These are phyloP conservation scores for Panaeolus papilionaceus DNA, from an alignment of 768 basidiomycete species.

Conservation along the genomic window DNA sequence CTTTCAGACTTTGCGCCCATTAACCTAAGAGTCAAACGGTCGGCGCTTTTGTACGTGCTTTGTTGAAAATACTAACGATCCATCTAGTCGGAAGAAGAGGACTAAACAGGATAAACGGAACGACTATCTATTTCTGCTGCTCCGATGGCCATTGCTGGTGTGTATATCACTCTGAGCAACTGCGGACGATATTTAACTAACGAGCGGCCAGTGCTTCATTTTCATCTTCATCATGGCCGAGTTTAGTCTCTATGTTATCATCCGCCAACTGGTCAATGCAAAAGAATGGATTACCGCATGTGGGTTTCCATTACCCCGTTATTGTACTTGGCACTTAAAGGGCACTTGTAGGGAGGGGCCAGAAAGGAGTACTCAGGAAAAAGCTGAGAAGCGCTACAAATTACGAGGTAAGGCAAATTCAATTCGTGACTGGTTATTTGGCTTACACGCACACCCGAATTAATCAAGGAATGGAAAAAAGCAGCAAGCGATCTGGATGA, in stretches of 20 bases:
- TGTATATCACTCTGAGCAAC: slow-evolving; percentile 27
- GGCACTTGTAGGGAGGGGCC: slow-evolving; percentile 76
- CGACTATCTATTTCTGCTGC: slow-evolving; percentile 78
- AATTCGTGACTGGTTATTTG: too few species aligned
- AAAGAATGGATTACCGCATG: slow-evolving; percentile 95
- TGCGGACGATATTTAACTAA: slow-evolving; percentile 5
- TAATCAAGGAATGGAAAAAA: slow-evolving; percentile 82
- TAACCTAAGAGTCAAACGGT: slow-evolving; percentile 84
- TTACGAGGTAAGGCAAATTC: slow-evolving; percentile 61
- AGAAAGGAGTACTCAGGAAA: slow-evolving; percentile 78
- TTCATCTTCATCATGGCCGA: slow-evolving; percentile 83
- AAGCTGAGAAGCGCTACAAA: slow-evolving; percentile 74
- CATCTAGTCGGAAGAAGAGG: slow-evolving; percentile 39
- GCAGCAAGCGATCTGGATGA: slow-evolving; percentile 81
- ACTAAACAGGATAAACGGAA: slow-evolving; percentile 53
- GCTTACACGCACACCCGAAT: neutral
- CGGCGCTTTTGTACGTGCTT: slow-evolving; percentile 13
- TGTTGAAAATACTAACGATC: neutral
- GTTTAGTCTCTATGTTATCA: slow-evolving; percentile 86
- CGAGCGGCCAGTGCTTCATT: slow-evolving; percentile 69
- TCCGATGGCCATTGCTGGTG: slow-evolving; percentile 90
- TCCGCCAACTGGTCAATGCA: slow-evolving; percentile 91
- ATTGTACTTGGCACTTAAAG: neutral
- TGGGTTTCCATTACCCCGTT: slow-evolving; percentile 36
- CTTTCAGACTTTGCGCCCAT: slow-evolving; percentile 91